Conservation (phyloP, 2,329 filamentous ascomycete species). For the Stenocarpella maydis region DNA sequence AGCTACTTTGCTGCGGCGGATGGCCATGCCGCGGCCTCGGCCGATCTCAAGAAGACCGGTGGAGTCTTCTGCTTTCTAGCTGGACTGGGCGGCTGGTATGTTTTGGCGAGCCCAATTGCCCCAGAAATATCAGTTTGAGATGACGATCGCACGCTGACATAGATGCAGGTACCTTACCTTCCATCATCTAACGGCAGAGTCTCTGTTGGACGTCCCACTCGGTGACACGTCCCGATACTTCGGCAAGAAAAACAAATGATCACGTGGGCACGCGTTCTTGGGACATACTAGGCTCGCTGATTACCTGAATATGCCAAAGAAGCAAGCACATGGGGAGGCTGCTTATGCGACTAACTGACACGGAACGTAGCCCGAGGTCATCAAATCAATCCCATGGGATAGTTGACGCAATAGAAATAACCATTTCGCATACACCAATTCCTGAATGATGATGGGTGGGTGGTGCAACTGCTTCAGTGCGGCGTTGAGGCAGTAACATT, state of each 20-base stretch:
- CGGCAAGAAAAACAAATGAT: slow-evolving; percentile 32
- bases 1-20: slow-evolving; percentile 42
- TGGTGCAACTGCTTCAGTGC: not conserved
- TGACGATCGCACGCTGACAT: not conserved
- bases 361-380: too few species aligned
- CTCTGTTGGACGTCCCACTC: slow-evolving; percentile 39
- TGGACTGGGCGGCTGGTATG: slow-evolving; percentile 41
- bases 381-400: not conserved
- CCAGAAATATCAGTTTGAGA: too few species aligned
- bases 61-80: slow-evolving; percentile 41
- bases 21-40: slow-evolving; percentile 34
- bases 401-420: too few species aligned
- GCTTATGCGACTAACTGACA: not conserved
- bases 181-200: slow-evolving; percentile 40
- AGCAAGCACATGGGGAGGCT: not conserved
- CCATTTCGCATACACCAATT: not conserved
- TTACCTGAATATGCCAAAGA: not conserved
- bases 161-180: slow-evolving; percentile 41
- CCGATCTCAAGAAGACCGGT: slow-evolving; percentile 38
- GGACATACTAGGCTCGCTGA: not conserved
- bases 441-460: not conserved
- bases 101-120: accelerated
- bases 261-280: not conserved
- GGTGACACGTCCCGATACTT: slow-evolving; percentile 41
- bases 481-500: not conserved